Base-by-base conservation (phyloP, 441 rosid species). In the Adansonia rubrostipa region DNA sequence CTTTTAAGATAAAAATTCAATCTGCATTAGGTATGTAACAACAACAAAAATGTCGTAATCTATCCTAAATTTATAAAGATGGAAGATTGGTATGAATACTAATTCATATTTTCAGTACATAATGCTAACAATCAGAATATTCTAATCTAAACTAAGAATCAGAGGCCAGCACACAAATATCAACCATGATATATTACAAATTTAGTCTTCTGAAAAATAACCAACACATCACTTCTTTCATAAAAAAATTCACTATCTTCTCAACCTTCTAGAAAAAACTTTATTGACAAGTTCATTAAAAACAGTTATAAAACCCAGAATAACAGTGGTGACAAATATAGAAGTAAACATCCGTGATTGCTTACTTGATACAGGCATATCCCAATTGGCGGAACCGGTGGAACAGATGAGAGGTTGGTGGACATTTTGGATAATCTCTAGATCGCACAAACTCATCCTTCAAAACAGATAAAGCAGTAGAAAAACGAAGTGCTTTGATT, bases 401-500 rank as follows among this genome's bases (percentile, higher is more conserved):
- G 88, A 97, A 97, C 88, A 97, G 80, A 80, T 85, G 95, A 69
- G 99, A 93, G 63, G 98, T 92, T 81, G 95, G 97, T 63, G 97
- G 97, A 80, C 98, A 97, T 76, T 94, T 94, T 78, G 99, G 99
- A 84, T 97, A 93, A 89, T 97, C 97, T 90, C 99, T 90, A 57
- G 99, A 97, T 36, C 98, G 97, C 84, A 91, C 82, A 83, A 97
- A 93, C 80, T 97, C 99, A 77, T 93, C 98, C 88, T 94, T 97
- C 82, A 97, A 80, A 74, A 92, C 98, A 19, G 97, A 91, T 84
- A 97, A 85, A 79, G 99, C 97, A 54, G 98, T 89, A 77, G 98
- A 88, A 87, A 94, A 94, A 64, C 95, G 94, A 73, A 97, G 99
- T 77, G 99, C 98, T 83, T 89, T 90, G 86, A 92, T 90, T 51